These are phyloP conservation scores for Coemansia sp. DNA, from an alignment of 192 early-diverging fungal genomes.

Conservation along the genomic window DNA sequence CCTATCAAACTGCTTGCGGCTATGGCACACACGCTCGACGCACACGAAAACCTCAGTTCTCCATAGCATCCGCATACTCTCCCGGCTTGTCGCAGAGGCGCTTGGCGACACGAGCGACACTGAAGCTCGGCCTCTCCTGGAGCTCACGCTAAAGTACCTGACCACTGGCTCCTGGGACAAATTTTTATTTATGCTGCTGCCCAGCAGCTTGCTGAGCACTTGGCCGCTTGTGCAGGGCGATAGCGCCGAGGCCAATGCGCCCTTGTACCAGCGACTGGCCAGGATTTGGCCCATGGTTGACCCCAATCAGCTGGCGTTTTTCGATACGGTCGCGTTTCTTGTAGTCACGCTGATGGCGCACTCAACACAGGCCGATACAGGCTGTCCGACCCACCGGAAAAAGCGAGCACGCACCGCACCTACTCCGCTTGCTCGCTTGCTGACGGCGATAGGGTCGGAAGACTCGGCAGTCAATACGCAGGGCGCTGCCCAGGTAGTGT, in stretches of 20 bases:
- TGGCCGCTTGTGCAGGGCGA: constrained; percentile 19
- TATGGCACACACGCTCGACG: constrained; percentile 41
- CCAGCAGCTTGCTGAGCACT: constrained; percentile 26
- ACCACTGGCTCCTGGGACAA: constrained; percentile 42
- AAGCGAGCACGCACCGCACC: constrained; percentile 25
- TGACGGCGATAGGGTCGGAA: constrained; percentile 17
- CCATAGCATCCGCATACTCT: constrained; percentile 30
- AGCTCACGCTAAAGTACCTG: constrained; percentile 31
- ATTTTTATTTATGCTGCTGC: constrained; percentile 38
- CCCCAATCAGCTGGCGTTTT: constrained; percentile 30
- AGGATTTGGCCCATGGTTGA: constrained; percentile 13
- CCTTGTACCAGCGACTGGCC: constrained; percentile 9
- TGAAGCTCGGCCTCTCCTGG: constrained; percentile 17
- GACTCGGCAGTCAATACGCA: constrained; percentile 16
- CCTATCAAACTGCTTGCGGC: constrained; percentile 21
- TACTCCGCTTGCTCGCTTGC: constrained; percentile 32
- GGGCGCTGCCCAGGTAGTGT: constrained; percentile 43
- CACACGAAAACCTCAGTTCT: constrained; percentile 25
- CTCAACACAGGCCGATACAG: not conserved
- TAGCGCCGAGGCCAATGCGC: not conserved
- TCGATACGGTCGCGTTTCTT: constrained; percentile 39
- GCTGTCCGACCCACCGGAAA: constrained; percentile 7
- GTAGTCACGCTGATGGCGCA: constrained; percentile 9
- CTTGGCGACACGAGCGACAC: not conserved
- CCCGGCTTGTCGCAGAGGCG: constrained; percentile 16